Percentiles rank a stretch among this genome's conserved stretches.
Evolutionary conservation across 2,329 filamentous ascomycete genomes (phyloP).

Genomic region (Alternaria sp.): DNA sequence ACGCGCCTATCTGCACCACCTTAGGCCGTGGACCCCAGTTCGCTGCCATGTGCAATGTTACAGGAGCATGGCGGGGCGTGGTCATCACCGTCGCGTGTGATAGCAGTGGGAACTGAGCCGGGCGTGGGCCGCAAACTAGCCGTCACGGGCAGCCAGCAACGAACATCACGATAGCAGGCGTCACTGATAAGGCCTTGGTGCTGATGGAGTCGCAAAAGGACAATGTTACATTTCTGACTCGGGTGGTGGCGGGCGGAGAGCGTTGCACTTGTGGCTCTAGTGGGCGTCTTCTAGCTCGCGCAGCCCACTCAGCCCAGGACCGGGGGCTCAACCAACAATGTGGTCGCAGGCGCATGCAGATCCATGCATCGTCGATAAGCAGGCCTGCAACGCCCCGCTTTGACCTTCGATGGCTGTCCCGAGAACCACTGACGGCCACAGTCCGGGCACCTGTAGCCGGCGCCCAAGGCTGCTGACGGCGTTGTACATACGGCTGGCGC

Average conservation of each 20-base stretch:
- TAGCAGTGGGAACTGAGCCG: slow-evolving; percentile 6
- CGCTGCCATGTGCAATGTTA: slow-evolving; percentile 29
- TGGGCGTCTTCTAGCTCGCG: slow-evolving; percentile 16
- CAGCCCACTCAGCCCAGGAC: slow-evolving; percentile 4
- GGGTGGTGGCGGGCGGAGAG: slow-evolving; percentile 1
- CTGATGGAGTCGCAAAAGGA: not conserved
- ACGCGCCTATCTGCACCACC: slow-evolving; percentile 32
- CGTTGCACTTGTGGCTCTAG: slow-evolving; percentile 3
- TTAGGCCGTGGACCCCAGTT: slow-evolving; percentile 6
- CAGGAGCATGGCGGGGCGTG: slow-evolving; percentile 29
- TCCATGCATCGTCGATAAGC: slow-evolving; percentile 11
- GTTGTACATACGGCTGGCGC: not conserved
- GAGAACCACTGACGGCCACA: slow-evolving; percentile 8
- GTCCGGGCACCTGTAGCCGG: slow-evolving; percentile 16
- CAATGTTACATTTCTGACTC: slow-evolving; percentile 11
- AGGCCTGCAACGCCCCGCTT: not conserved
- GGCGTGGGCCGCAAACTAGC: slow-evolving; percentile 1
- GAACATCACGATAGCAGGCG: not conserved
- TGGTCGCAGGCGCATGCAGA: not conserved
- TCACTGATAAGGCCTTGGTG: not conserved
- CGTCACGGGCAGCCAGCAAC: not conserved
- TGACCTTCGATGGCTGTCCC: slow-evolving; percentile 10
- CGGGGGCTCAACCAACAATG: slow-evolving; percentile 12
- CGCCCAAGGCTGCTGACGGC: not conserved
- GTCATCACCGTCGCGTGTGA: not conserved